These are phyloP conservation scores for Suillus clintonianus DNA, from an alignment of 768 basidiomycete species.

Conservation along the genomic window DNA sequence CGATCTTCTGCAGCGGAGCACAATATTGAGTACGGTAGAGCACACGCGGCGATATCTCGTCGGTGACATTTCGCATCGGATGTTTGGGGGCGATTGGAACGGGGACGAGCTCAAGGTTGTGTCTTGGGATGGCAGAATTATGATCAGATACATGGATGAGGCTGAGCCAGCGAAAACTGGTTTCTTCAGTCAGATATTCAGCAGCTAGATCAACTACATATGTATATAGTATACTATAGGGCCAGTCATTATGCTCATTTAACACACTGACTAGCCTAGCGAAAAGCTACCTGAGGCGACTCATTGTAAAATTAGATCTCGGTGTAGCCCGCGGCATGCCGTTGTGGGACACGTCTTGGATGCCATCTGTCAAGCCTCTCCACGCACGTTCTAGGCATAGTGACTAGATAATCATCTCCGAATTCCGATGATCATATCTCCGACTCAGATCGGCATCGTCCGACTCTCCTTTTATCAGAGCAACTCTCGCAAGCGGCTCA, in stretches of 20 bases:
- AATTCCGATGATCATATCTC: conserved; percentile 13
- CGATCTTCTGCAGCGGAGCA: conserved; percentile 29
- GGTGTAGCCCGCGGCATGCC: background rate
- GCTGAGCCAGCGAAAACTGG: conserved; percentile 10
- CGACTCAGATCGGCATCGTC: conserved; percentile 20
- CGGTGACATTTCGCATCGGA: conserved; percentile 39
- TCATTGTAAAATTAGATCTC: background rate
- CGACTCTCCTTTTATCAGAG: conserved; percentile 15
- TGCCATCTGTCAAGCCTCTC: background rate
- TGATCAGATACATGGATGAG: conserved; percentile 41
- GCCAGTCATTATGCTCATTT: background rate
- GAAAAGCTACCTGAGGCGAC: too few relatives aligned
- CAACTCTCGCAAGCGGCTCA: background rate
- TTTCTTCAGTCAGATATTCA: conserved; percentile 16
- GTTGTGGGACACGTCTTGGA: background rate
- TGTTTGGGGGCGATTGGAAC: conserved; percentile 31
- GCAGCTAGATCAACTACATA: background rate
- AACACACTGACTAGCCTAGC: background rate
- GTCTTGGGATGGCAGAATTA: conserved; percentile 38
- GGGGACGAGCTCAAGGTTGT: conserved; percentile 42
- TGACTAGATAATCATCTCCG: conserved; percentile 11
- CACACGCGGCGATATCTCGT: conserved; percentile 39
- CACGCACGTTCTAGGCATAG: background rate
- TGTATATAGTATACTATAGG: background rate
- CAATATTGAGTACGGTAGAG: conserved; percentile 35